These are phyloP conservation scores for Geranium rotundifolium DNA, from an alignment of 345 rosid species.

Conservation along the genomic window DNA sequence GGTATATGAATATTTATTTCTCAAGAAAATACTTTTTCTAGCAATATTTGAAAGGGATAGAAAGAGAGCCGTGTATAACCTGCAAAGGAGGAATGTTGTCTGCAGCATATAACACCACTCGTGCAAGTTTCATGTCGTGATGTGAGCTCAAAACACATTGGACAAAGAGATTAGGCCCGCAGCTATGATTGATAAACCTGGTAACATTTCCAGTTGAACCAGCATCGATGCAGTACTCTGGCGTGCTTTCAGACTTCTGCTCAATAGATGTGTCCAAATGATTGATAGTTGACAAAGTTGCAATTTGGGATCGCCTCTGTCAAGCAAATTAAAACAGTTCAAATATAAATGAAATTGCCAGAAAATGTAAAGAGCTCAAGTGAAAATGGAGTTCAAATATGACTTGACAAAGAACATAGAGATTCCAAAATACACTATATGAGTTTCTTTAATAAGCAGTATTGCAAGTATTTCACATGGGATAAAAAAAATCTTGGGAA, in stretches of 20 bases:
- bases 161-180: constrained; percentile 88
- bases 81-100: constrained; percentile 92
- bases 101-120: constrained; percentile 83
- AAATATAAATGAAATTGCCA: no score
- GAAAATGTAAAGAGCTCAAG: no score
- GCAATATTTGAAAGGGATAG: not conserved
- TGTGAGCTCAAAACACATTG: constrained; percentile 80
- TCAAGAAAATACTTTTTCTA: no score
- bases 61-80: constrained; percentile 25
- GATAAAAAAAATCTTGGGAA: no score
- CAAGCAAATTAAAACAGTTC: not conserved
- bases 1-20: no score
- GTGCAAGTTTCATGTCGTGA: constrained; percentile 68
- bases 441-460: no score
- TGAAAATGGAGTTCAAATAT: no score
- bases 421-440: no score
- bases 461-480: no score
- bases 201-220: constrained; percentile 70
- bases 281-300: constrained; percentile 20
- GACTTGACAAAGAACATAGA: no score
- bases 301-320: constrained; percentile 58
- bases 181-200: constrained; percentile 87
- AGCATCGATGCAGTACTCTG: constrained; percentile 93
- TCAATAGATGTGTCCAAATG: constrained; percentile 22
- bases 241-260: constrained; percentile 38